Base-by-base conservation (phyloP, 768 basidiomycete genomes). In the Russula sp. region DNA sequence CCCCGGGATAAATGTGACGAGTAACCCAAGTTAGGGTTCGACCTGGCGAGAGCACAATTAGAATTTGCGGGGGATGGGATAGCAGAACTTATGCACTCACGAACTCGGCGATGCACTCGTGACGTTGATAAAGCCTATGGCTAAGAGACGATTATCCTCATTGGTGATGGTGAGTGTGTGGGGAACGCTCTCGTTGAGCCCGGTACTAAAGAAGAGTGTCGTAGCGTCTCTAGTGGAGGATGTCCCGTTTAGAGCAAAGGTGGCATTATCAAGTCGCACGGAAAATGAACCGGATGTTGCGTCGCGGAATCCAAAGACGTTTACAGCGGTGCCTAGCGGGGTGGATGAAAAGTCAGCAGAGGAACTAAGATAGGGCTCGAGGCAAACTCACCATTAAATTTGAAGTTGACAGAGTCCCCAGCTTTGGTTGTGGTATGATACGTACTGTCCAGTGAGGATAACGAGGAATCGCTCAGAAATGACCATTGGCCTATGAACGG, bases 151-250 rank as follows among this genome's bases (percentile, higher is more conserved):
- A 43, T 81, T 59, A 18, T 67, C 64, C 18, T 61, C 66, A 56
- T 92, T 91, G 34, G 72, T 73, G 42, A 92, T 73, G 13, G 76
- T 69, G 25, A 92, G 68, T 4, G 74, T 68, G 69, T 92, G 88
- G 14, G 66, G 56, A 7, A 65, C 36, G 54, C 72, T 73, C 14
- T 80, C 75, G 65, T 88, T 76, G 48, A 92, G 78, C 18, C 81
- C 83, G 20, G 82, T 82, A 42, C 81, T 78, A 66, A 79, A 85
- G 70, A 84, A 91, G 11, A 92, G 76, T 5, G 89, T 74, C 11
- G 83, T 75, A 49, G 77, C 70, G 34, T 79, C 73, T 41, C 73
- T 77, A 68, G 81, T 85, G 0, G 83, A 82, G 5, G 85, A 81
- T 58, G 72, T 72, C 3, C 79, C 81, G 35, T 80, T 81, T 55